phyloP scores from a whole-genome alignment of 2,329 filamentous ascomycete genomes.

The Beauveria pseudobassiana region DNA sequence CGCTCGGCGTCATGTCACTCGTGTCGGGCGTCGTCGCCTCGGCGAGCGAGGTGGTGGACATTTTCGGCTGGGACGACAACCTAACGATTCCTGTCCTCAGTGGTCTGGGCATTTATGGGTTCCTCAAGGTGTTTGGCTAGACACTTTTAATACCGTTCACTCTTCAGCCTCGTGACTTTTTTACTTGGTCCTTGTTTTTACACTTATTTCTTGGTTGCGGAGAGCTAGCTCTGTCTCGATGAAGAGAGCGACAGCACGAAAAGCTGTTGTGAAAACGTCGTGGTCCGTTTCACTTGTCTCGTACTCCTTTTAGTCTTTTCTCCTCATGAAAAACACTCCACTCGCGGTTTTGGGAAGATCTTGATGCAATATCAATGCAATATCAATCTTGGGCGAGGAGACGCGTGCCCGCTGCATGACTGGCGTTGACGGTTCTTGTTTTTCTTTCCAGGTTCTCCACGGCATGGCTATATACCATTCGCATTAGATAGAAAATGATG shows the following conservation, averaged over 20 bases:
- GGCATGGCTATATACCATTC: constrained; percentile 1
- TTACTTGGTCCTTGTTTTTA: background rate
- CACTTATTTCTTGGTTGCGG: background rate
- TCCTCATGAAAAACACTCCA: background rate
- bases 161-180: background rate
- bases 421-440: constrained; percentile 1
- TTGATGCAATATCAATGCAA: background rate
- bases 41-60: constrained; percentile 80
- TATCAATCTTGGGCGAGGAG: background rate
- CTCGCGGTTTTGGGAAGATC: background rate
- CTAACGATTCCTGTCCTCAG: constrained; percentile 91
- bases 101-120: constrained; percentile 81
- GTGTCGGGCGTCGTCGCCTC: constrained; percentile 86
- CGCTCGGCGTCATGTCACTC: constrained; percentile 72
- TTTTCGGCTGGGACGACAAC: constrained; percentile 96
- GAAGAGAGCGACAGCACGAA: background rate
- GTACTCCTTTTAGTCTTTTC: background rate
- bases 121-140: constrained; percentile 77
- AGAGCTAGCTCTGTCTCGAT: background rate
- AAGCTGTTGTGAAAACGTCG: background rate
- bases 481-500: background rate
- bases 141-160: background rate
- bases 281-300: background rate
- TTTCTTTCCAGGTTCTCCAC: background rate
- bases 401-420: constrained; percentile 3